Base-by-base conservation (phyloP, 1,284 basidiomycete genomes). In the Cystobasidiaceae sp. region DNA sequence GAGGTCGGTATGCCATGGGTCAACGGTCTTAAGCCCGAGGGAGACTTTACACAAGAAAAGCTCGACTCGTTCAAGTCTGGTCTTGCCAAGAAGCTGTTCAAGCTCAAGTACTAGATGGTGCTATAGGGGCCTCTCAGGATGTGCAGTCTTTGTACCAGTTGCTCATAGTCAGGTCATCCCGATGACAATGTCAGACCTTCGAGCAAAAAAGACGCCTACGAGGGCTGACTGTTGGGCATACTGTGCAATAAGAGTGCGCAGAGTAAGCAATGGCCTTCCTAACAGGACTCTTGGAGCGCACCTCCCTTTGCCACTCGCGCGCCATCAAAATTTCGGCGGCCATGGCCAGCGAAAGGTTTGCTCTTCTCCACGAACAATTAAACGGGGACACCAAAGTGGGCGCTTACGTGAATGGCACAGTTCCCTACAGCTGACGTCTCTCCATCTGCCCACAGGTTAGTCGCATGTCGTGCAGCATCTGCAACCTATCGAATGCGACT, bases 1-100 rank as follows among this genome's bases (percentile, higher is more conserved):
- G 75, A 76, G 49, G 69, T 69, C 21, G 75, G 64, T 41, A 25
- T 34, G 11, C 37, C 54, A 41, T 76, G 75, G 75, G 75, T 74
- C 67, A 71, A 73, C 62, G 67, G 68, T 51, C 54, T 63, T 32
- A 67, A 69, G 41, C 58, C 66, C n/a, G 66, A 67, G 27, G 44
- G 39, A 4, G 66, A 50, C 3, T 54, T 67, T 37, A 67, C 66
- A 15, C 58, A 67, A 41, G 66, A 67, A 15, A 52, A 55, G 39
- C 51, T 66, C 7, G 64, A 66, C 54, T 41, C 21, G 27, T 59
- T 66, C 56, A 48, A 41, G 46, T 52, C 55, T 11, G 64, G 64
- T 21, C 30, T 59, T 25, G 64, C 64, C 19, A 43, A 41, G 11
- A 44, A 66, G 49, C 34, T 66, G 19, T 59, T 57, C 56, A 66